A percentile compares a stretch with the other conserved stretches of the same genome.
Evolutionary conservation across 164 flowering plant species (phyloP).

Genomic region (Stephania yunnanensis): DNA sequence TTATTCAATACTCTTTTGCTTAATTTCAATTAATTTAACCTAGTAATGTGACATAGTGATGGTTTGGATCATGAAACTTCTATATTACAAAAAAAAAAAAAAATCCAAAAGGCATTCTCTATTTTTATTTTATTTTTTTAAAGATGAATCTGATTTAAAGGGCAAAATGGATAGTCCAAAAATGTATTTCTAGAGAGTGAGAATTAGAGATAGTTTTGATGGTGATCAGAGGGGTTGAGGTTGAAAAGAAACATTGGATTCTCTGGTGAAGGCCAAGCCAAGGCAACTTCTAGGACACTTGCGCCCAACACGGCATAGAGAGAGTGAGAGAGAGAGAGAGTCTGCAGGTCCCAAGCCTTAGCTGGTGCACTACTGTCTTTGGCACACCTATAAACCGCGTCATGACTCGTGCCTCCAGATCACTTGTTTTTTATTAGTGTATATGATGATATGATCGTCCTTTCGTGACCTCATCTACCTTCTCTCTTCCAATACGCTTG

Average conservation of each 20-base stretch:
- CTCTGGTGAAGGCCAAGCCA: slow-evolving; percentile 4
- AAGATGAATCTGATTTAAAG: not conserved
- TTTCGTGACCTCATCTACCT: no score
- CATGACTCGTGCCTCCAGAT: slow-evolving; percentile 15
- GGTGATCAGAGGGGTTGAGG: not conserved
- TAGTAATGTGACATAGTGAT: not conserved
- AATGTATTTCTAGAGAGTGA: not conserved
- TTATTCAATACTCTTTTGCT: no score
- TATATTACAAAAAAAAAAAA: no score
- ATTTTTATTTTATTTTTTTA: not conserved
- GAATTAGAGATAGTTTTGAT: not conserved
- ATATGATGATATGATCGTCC: no score
- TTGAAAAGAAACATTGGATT: slow-evolving; percentile 28
- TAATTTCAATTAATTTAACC: no score
- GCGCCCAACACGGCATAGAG: slow-evolving; percentile 18
- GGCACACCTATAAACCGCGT: slow-evolving; percentile 46
- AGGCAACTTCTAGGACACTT: slow-evolving; percentile 46
- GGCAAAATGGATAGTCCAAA: not conserved
- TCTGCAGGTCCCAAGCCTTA: slow-evolving; percentile 17
- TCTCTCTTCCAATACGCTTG: no score
- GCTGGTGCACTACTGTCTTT: slow-evolving; percentile 52
- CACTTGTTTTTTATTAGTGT: not conserved
- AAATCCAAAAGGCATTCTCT: not conserved
- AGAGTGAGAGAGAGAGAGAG: slow-evolving; percentile 26
- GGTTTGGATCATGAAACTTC: slow-evolving; percentile 6